Base-by-base conservation (phyloP, 1,284 basidiomycete genomes). In the Pulveroboletus sp. region DNA sequence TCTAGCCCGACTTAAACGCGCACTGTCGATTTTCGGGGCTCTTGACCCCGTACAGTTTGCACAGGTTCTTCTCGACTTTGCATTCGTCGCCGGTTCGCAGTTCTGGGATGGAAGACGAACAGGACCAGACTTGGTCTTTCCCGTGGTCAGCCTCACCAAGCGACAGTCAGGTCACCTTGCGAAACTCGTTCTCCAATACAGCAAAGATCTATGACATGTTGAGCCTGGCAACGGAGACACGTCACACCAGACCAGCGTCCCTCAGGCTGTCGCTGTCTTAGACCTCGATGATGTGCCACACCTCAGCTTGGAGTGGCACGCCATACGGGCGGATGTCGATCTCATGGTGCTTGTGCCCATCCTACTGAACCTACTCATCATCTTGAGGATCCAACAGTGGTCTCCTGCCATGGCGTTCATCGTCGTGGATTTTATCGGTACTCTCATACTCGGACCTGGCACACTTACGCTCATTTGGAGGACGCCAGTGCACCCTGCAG, bases 81-180 rank as follows among this genome's bases (percentile, higher is more conserved):
- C 39, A 8, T 61, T 59, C 19, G 11, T 64, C 33, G 41, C 62
- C 44, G 21, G 39, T 12, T 63, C 62, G 7, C 63, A 58, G 29
- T 59, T 63, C 37, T 62, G 62, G 59, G 59, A 66, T 56, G 59
- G 62, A 45, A 61, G 53, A 35, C 54, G 59, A 35, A 62, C 61
- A 7, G 64, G 62, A 4, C 62, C 64, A 12, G 64, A 65, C 3
- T 62, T 62, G 26, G n/a, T 63, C 45, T 35, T 42, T 7, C 62
- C 64, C 10, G 64, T 63, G 54, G 19, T 55, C 36, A 62, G 64
- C 33, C 58, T 63, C 33, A 45, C 53, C 21, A 65, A 63, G 48
- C 59, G 64, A 3, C 62, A 55, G 44, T 61, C 63, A 11, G 58
- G 61, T 16, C 58, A 59, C 40, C 52, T 64, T 1, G 59, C 62